Evolutionary conservation across 768 basidiomycete species (phyloP).

Genomic region (Rhodotorula diobovata): DNA sequence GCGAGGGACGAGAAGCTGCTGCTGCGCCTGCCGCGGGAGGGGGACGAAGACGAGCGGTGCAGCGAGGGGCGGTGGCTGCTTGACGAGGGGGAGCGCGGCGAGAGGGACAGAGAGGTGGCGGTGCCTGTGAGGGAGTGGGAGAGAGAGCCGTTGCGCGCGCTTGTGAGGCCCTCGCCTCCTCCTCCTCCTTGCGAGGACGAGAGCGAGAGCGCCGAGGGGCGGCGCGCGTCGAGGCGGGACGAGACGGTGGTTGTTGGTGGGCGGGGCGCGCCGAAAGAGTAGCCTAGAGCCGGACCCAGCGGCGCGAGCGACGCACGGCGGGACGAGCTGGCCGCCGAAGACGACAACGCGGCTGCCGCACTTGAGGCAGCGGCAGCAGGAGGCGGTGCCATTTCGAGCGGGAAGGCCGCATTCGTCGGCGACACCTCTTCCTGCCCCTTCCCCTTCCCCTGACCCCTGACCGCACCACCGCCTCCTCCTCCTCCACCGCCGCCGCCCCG

Average conservation of each 20-base stretch:
- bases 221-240: neutral
- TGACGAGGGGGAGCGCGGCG: neutral
- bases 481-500: too few relatives aligned
- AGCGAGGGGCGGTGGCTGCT: neutral
- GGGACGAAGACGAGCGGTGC: conserved; percentile 23
- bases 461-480: too few relatives aligned
- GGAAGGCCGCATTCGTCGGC: conserved; percentile 3
- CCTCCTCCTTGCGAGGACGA: neutral
- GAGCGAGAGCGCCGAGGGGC: conserved; percentile 9
- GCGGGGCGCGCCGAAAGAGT: neutral
- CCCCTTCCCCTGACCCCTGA: neutral
- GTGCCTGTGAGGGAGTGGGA: neutral
- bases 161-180: too few relatives aligned
- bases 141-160: too few relatives aligned
- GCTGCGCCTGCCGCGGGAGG: neutral
- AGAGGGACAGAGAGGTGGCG: neutral
- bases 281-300: neutral
- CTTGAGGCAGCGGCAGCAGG: neutral
- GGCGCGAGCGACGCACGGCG: conserved; percentile 1
- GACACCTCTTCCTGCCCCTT: neutral
- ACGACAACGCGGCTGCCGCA: neutral
- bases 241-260: too few relatives aligned
- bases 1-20: neutral
- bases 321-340: neutral
- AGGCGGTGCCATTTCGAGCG: neutral